These are phyloP conservation scores for Elsinoe arachidis DNA, from an alignment of 2,329 filamentous ascomycete species.

Conservation along the genomic window DNA sequence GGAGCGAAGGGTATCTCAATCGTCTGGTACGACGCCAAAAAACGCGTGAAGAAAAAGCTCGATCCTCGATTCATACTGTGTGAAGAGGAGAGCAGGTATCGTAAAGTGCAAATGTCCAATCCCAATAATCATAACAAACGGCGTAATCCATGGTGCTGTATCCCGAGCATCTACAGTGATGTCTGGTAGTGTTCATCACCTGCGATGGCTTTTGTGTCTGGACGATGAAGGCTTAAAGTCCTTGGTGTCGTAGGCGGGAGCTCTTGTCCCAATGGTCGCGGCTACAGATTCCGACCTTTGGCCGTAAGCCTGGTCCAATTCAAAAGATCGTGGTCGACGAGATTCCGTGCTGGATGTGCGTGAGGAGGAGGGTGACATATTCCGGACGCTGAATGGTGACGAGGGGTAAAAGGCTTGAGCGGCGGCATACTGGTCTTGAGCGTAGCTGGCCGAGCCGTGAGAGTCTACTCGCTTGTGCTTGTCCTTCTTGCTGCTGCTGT, in stretches of 20 bases:
- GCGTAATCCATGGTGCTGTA: not conserved
- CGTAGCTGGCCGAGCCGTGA: not conserved
- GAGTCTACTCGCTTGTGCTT: conserved; percentile 3
- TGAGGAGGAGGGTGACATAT: not conserved
- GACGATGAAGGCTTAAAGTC: not conserved
- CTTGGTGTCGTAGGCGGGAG: not conserved
- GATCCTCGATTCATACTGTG: not conserved
- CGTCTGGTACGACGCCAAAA: not conserved
- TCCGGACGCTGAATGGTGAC: not conserved
- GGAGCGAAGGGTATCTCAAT: not conserved
- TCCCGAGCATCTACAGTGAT: not conserved
- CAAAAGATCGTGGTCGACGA: not conserved
- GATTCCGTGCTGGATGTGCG: not conserved
- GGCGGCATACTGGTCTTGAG: not conserved
- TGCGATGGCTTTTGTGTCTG: not conserved
- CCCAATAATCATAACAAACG: conserved; percentile 1
- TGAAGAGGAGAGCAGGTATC: conserved; percentile 11
- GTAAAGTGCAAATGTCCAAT: not conserved
- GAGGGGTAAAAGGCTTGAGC: not conserved
- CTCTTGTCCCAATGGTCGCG: not conserved
- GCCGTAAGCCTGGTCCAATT: not conserved
- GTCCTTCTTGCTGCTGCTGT: not conserved
- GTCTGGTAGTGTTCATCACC: not conserved
- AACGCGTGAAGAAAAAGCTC: conserved; percentile 1
- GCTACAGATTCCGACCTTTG: not conserved